Evolutionary conservation across 2,329 filamentous ascomycete species (phyloP), one percentile per base, ranked within the genome.

Genomic region (Aspergillus sp.): DNA sequence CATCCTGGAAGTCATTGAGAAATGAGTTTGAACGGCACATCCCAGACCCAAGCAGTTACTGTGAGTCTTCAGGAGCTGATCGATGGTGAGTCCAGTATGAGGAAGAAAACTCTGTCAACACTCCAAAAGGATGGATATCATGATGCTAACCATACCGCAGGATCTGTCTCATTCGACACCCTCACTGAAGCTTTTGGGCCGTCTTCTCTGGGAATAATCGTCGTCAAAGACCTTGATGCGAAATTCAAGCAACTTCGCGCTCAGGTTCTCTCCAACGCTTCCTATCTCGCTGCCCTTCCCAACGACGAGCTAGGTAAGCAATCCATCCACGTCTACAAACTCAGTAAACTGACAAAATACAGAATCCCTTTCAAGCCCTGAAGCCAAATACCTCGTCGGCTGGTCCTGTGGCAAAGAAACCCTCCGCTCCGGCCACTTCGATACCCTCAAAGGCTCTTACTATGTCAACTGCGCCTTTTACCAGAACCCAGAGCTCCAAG

Each of bases 161-260:
- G 66, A 39, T 55, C 61, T 5, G 60, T 75, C 36, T 64, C 71
- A 6, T 72, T 71, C 47, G 59, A 67, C 12, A 68, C 66, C 7
- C 61, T 75, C 9, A 66, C 70, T 29, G 62, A 85, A 54, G 93
- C 93, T 0, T 97, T 98, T 62, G 93, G 93, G 0, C 89, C 90
- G 1, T 82, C 87, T 27, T 95, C 90, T 2, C 74, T 97, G 9
- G 93, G 93, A 0, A 95, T 98, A 41, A 84, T 98, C 43, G 73
- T 97, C n/a, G 90, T 98, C 38, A 89, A 86, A 62, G 88, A 90
- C 61, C 79, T 97, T 0, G 88, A 90, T 0, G 50, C 75, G 5
- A 74, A 81, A 41, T 98, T 95, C 57, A 67, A 77, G 10, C 68
- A 77, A n/a, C 71, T 96, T 35, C 81, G 93, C 48, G 79, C 79